Conservation (phyloP, 345 rosid genomes). For the Citrus maxima region DNA sequence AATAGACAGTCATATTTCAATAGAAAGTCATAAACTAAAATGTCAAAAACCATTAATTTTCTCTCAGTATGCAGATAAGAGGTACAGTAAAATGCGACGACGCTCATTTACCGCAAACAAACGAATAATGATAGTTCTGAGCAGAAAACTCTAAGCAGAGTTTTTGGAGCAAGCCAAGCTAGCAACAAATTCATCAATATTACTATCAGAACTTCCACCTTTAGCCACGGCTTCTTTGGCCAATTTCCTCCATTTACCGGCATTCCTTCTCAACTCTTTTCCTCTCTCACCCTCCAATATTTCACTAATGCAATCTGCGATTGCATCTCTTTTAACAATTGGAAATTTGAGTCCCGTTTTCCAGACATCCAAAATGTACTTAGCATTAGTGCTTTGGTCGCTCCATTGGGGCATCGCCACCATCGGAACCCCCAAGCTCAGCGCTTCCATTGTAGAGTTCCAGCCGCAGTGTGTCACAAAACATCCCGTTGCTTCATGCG, state of each 20-base stretch:
- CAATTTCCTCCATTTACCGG: conserved; percentile 26
- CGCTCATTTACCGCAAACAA: background rate
- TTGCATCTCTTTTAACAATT: background rate
- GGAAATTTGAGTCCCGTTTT: conserved; percentile 22
- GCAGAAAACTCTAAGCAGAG: background rate
- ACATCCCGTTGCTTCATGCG: conserved; percentile 33
- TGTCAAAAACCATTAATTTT: background rate
- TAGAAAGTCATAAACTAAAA: too few relatives aligned
- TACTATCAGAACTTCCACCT: conserved; percentile 37
- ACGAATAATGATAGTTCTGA: background rate
- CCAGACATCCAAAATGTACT: conserved; percentile 48
- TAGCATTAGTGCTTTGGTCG: conserved; percentile 43
- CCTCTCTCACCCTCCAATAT: conserved; percentile 32
- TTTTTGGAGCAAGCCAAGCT: background rate
- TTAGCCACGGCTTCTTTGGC: conserved; percentile 23
- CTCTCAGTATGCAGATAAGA: background rate
- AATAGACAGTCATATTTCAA: too few relatives aligned
- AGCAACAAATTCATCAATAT: conserved; percentile 23
- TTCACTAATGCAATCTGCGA: conserved; percentile 19
- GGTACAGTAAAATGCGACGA: background rate
- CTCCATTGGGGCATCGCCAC: conserved; percentile 46
- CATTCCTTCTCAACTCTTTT: conserved; percentile 19
- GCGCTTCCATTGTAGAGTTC: conserved; percentile 40
- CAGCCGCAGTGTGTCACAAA: conserved; percentile 47
- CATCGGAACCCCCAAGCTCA: conserved; percentile 45